Conservation (phyloP, 164 flowering plant species). For the Tetracentron sinense region DNA sequence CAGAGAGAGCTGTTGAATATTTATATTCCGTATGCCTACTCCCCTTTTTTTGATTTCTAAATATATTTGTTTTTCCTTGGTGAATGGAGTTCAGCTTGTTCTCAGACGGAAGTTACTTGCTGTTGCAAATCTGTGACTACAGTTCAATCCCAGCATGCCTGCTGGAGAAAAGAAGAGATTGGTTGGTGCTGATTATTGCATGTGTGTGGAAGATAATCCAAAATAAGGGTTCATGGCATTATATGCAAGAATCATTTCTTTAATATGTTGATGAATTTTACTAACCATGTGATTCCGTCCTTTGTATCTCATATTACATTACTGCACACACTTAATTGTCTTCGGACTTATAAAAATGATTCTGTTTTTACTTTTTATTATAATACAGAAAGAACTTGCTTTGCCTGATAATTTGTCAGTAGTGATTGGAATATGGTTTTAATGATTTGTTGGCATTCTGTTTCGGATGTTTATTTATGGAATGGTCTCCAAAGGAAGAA, state of each 20-base stretch:
- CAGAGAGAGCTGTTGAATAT: conserved; percentile 97
- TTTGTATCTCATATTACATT: not conserved
- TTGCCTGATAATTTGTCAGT: no score
- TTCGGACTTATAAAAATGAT: no score
- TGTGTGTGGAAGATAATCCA: no score
- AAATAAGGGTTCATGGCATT: not conserved
- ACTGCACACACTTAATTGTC: no score
- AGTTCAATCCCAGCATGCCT: not conserved
- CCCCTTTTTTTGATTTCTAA: not conserved
- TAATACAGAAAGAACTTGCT: no score
- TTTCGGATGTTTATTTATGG: no score
- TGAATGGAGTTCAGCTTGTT: not conserved
- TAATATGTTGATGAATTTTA: not conserved
- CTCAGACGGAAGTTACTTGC: not conserved
- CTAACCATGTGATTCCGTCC: not conserved
- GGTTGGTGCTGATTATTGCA: not conserved
- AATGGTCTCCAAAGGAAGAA: no score
- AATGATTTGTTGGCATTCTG: not conserved
- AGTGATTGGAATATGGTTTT: no score
- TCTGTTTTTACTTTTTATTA: no score
- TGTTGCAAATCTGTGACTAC: not conserved
- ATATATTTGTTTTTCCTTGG: conserved; percentile 2
- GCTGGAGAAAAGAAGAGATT: not conserved
- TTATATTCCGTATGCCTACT: conserved; percentile 65
- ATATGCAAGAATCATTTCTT: not conserved